Percentiles rank a stretch among this genome's conserved stretches.
These are phyloP conservation scores for Penicillium sp. DNA, from an alignment of 2,329 filamentous ascomycete genomes.

Conservation along the genomic window DNA sequence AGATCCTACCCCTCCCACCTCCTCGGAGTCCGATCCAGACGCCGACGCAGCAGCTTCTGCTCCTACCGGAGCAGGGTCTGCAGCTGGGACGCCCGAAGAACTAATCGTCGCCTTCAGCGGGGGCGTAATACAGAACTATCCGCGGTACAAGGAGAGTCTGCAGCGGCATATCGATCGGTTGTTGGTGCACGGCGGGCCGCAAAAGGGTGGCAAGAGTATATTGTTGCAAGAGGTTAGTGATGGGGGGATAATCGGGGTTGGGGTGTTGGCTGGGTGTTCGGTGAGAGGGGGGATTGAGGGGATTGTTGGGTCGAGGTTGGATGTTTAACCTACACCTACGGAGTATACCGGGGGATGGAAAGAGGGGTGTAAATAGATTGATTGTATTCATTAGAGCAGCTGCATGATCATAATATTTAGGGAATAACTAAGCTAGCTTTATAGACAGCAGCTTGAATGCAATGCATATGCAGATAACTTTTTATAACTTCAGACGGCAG, in stretches of 20 bases:
- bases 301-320: slow-evolving; percentile 21
- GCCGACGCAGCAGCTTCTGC: neutral
- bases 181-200: slow-evolving; percentile 36
- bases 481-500: no score
- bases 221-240: slow-evolving; percentile 49
- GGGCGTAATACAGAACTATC: slow-evolving; percentile 71
- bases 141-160: slow-evolving; percentile 63
- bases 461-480: no score
- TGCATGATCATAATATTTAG: no score
- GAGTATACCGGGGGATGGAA: neutral
- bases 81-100: slow-evolving; percentile 42
- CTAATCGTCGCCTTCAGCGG: slow-evolving; percentile 73
- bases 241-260: slow-evolving; percentile 51
- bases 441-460: no score
- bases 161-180: slow-evolving; percentile 63
- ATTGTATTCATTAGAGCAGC: no score
- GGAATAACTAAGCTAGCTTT: no score
- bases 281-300: slow-evolving; percentile 29
- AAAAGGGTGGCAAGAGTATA: slow-evolving; percentile 45
- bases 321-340: neutral
- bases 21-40: no score
- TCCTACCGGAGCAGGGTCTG: neutral
- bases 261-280: slow-evolving; percentile 46
- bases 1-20: neutral
- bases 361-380: neutral